Base-by-base conservation (phyloP, 1,284 basidiomycete species). In the Rugosomyces carneus region DNA sequence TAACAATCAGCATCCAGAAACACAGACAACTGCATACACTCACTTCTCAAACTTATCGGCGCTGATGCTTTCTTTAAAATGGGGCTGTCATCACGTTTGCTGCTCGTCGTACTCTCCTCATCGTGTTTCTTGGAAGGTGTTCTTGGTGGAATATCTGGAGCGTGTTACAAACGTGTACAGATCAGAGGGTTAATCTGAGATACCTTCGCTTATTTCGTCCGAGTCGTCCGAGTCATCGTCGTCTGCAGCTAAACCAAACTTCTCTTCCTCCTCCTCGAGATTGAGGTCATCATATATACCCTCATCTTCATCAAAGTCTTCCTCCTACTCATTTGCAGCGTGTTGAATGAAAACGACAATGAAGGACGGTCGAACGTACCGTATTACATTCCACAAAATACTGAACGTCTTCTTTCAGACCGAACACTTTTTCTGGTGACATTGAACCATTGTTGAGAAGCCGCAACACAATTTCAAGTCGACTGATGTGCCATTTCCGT, bases 261-360 rank as follows among this genome's bases (percentile, higher is more conserved):
- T 84, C 70, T 94, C 95, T 62, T 99, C 94, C 63, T 97, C 93
- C 60, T 98, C 95, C 58, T 98, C 92, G 42, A 99, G 84, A 59
- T 93, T 92, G 56, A 99, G 90, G 37, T 99, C 95, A 60, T 99
- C 96, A 60, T 99, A 99, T 50, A 99, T 91, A 42, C 92, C 94
- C 63, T 95, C 89, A 60, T 99, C 93, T 65, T 96, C 95, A 52
- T 97, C 93, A 64, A 97, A 99, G 61, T 93, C 89, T 61, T 99
- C 96, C 52, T 96, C 93, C 93, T 95, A 61, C 37, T 51, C 42
- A 36, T 45, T 38, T 38, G 15, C 51, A 52, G 50, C 57, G 52
- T 61, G 59, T 48, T 51, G 38, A 36, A 24, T 44, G 26, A 31
- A 29, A 36, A 21, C 19, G 20, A 42, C 40, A 51, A 19, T 26